A percentile compares a stretch with the other conserved stretches of the same genome.
phyloP scores from a whole-genome alignment of 257 asterid species.

The Cynanchum wilfordii region DNA sequence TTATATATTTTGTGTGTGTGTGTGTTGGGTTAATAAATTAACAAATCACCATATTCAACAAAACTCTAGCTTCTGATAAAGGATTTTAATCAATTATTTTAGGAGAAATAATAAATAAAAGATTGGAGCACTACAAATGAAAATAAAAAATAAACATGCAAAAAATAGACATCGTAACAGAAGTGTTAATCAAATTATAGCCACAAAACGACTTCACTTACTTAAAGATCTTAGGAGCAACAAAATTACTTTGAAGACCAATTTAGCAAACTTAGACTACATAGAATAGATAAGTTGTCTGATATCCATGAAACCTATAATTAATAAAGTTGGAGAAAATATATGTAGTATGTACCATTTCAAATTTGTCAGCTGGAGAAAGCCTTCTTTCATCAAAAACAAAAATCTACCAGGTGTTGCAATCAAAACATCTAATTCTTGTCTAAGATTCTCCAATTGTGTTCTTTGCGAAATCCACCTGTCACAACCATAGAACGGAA shows the following conservation, averaged over 20 bases:
- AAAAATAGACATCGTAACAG: too few species aligned
- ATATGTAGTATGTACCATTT: conserved; percentile 45
- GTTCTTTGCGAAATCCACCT: conserved; percentile 97
- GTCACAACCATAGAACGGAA: conserved; percentile 95
- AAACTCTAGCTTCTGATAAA: background rate
- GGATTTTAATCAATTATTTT: background rate
- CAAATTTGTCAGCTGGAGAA: conserved; percentile 67
- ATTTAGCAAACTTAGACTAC: background rate
- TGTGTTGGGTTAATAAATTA: too few species aligned
- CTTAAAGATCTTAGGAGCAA: background rate
- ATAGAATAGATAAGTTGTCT: background rate
- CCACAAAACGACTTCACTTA: background rate
- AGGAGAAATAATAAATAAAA: background rate
- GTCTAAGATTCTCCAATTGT: conserved; percentile 77
- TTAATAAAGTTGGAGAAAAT: conserved; percentile 9
- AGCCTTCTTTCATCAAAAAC: conserved; percentile 78
- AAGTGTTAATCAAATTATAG: background rate
- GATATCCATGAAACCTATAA: background rate
- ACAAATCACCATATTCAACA: background rate
- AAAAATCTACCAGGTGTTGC: conserved; percentile 94
- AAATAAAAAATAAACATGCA: too few species aligned
- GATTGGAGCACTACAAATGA: background rate
- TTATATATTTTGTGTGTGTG: too few species aligned
- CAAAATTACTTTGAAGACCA: background rate
- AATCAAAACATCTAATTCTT: conserved; percentile 78